A percentile compares a stretch with the other conserved stretches of the same genome.
Conservation (phyloP, 2,329 filamentous ascomycete genomes). For the Mollisia scopiformis region DNA sequence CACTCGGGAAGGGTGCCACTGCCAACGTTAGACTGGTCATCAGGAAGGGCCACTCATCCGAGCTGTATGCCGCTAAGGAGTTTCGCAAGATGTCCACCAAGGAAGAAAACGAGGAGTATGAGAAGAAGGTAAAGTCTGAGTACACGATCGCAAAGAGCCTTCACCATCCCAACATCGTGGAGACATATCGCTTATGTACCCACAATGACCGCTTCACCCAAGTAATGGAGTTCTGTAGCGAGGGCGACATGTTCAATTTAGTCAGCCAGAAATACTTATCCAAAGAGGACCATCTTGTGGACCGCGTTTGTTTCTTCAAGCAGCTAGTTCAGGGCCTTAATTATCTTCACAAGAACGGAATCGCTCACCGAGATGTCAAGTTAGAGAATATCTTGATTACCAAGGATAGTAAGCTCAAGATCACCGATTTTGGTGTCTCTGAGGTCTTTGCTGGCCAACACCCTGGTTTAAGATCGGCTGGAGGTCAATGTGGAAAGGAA, state of each 20-base stretch:
- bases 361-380: constrained; percentile 91
- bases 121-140: constrained; percentile 89
- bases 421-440: constrained; percentile 89
- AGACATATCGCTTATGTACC: constrained; percentile 72
- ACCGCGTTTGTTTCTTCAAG: constrained; percentile 86
- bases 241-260: constrained; percentile 78
- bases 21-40: constrained; percentile 83
- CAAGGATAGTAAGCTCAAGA: constrained; percentile 81
- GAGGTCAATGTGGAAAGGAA: constrained; percentile 72
- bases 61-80: constrained; percentile 85
- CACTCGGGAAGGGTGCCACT: constrained; percentile 80
- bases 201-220: constrained; percentile 81
- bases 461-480: constrained; percentile 73
- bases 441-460: constrained; percentile 84
- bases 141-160: constrained; percentile 85
- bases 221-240: constrained; percentile 89
- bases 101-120: constrained; percentile 75
- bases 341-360: constrained; percentile 81
- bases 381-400: constrained; percentile 83
- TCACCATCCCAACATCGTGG: constrained; percentile 85
- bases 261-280: constrained; percentile 73
- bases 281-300: constrained; percentile 62
- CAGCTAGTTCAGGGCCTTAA: constrained; percentile 81
- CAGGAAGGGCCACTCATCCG: constrained; percentile 65
- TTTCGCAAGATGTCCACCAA: constrained; percentile 73